Percentiles rank a stretch among this genome's conserved stretches.
phyloP scores from a whole-genome alignment of 2,329 filamentous ascomycete genomes.

The Plenodomus biglobosus region DNA sequence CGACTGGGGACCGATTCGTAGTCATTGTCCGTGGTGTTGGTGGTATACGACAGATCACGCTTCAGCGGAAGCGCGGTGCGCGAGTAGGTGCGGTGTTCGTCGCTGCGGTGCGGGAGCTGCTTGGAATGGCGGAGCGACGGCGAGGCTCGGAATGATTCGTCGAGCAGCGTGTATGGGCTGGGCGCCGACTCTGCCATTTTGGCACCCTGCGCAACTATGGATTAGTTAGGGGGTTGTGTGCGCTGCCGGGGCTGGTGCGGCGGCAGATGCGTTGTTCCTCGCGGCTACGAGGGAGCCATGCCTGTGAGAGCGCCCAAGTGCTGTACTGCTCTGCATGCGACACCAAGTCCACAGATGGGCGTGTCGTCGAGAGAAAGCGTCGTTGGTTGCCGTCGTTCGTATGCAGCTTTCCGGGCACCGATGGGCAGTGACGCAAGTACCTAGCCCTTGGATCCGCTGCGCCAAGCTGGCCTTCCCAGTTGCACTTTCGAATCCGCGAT shows the following conservation, averaged over 20 bases:
- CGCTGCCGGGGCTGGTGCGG: background rate
- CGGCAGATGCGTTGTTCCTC: constrained; percentile 2
- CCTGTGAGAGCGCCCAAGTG: constrained; percentile 12
- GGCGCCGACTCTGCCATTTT: constrained; percentile 30
- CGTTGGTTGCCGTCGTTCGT: background rate
- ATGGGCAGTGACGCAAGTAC: background rate
- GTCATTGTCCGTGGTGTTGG: constrained; percentile 35
- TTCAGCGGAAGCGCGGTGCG: constrained; percentile 29
- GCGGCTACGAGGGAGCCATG: constrained; percentile 25
- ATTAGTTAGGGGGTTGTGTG: background rate
- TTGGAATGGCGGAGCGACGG: constrained; percentile 32
- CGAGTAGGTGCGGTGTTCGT: constrained; percentile 28
- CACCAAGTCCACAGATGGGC: background rate
- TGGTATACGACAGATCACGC: constrained; percentile 13
- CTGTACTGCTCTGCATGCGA: constrained; percentile 20
- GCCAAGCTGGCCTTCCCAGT: background rate
- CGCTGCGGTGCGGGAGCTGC: constrained; percentile 28
- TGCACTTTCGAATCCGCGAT: no score
- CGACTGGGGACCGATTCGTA: constrained; percentile 26
- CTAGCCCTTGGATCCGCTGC: background rate
- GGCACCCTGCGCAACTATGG: constrained; percentile 4
- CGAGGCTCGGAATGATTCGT: constrained; percentile 34
- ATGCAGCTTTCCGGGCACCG: background rate
- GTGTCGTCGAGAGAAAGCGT: background rate
- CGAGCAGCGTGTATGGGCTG: constrained; percentile 34